phyloP scores from a whole-genome alignment of 164 flowering plant genomes.

The Vitis labrusca region DNA sequence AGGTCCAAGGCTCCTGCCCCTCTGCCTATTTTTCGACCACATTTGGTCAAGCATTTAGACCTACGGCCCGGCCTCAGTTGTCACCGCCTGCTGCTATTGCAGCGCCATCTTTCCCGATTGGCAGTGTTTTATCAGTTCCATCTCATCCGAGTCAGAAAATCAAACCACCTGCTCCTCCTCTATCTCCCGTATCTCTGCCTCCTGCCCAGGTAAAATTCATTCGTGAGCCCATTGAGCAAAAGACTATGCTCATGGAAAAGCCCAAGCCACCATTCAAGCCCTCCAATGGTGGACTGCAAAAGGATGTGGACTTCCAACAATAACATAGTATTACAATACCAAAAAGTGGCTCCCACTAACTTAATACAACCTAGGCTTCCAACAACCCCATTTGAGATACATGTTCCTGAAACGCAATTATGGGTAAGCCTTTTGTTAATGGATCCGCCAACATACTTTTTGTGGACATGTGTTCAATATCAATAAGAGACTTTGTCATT shows the following conservation, averaged over 20 bases:
- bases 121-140: neutral
- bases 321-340: no score
- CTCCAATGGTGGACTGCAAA: constrained; percentile 4
- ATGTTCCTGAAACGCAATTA: no score
- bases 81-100: constrained; percentile 10
- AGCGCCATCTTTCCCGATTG: neutral
- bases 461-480: no score
- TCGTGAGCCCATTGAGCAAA: constrained; percentile 35
- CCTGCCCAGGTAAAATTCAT: constrained; percentile 34
- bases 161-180: constrained; percentile 30
- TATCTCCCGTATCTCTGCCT: constrained; percentile 52
- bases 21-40: constrained; percentile 16
- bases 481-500: no score
- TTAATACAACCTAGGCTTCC: no score
- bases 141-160: neutral
- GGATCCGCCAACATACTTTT: no score
- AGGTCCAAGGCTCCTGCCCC: constrained; percentile 5
- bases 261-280: constrained; percentile 6
- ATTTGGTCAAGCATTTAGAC: neutral
- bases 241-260: constrained; percentile 33
- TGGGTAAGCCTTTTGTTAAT: no score
- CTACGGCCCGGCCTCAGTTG: neutral
- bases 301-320: constrained; percentile 1
- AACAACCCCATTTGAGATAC: no score
- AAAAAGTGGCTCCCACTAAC: no score